Evolutionary conservation across 306 rosid genomes (phyloP), one percentile per base, ranked within the genome.

Genomic region (Acmispon strigosus): DNA sequence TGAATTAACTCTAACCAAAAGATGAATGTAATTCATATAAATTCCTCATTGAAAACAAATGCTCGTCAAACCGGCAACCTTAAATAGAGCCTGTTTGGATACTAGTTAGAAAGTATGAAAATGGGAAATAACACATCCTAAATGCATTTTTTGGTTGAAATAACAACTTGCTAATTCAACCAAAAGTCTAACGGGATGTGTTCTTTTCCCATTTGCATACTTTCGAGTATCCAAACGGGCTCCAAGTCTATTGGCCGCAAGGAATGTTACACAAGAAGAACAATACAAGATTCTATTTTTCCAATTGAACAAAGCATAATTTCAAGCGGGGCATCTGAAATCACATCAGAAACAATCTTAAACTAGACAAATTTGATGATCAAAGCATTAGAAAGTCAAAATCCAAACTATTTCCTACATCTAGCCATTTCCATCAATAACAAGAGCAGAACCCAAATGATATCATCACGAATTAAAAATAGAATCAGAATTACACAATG

Each of bases 401-500:
- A 53, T 29, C 45, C 49, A 53, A 18, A 13, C 1, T 10, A 43
- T 18, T 36, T 43, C 69, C 14, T 29, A 62, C 20, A 77, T 70
- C 66, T 13, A 27, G 19, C 43, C 13, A 52, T 42, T 24, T 63
- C 39, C 17, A 36, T 39, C 20, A 37, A 69, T 45, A 16, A 41
- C 14, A 11, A n/a, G 19, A 57, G 36, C 43, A 62, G 10, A 20
- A 42, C 16, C 29, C 2, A 73, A 45, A n/a, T n/a, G n/a, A n/a
- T n/a, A 76, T 39, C 43, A n/a, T 39, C 12, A 71, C 18, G 52
- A 58, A 49, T 55, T 18, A 37, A 73, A 66, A 76, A 69, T 43
- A 34, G 43, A 42, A 74, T 37, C 16, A 63, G 49, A 76, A 56
- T 8, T 0, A 7, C 17, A 73, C 0, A 49, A 50, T 4, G 10